Evolutionary conservation across 1,284 basidiomycete genomes (phyloP), one percentile per base, ranked within the genome.

Genomic region (Coniophora puteana): DNA sequence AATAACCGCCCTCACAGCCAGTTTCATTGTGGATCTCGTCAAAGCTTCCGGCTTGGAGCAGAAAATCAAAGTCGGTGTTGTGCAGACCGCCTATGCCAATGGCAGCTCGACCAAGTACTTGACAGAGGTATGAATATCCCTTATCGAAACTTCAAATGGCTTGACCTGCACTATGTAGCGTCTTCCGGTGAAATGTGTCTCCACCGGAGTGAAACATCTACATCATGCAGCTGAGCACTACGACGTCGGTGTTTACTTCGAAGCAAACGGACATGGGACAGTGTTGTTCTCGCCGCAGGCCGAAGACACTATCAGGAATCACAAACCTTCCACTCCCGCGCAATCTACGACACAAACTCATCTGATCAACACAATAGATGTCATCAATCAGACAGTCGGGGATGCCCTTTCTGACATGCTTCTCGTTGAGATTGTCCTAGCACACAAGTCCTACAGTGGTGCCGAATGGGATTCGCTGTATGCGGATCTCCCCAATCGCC

Each of bases 71-170:
- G 87, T 96, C 16, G 93, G 94, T 21, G 90, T 97, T 27, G 93
- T 99, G 8, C 96, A 99, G 66, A 99, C 96, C 1, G 96, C 96
- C 0, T 99, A 99, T 62, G 96, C 96, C 24, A 99, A 99, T 55
- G 96, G 96, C 11, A 91, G 83, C 50, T 98, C 95, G 1, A 99
- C 96, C 10, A 90, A 89, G 59, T 99, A 94, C 61, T 73, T 97
- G 34, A 71, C 80, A 18, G 80, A 84, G 63, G 93, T 93, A 51
- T 13, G 38, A 31, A 5, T 35, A 8, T 23, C 38, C 16, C 36
- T 35, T 37, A 22, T 38, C 29, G 25, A 4, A 29, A n/a, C n/a
- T n/a, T n/a, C n/a, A n/a, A n/a, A n/a, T n/a, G n/a, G n/a, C 24
- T 27, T 41, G 28, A 40, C 21, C 36, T 36, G 43, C 18, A 18